A percentile compares a stretch with the other conserved stretches of the same genome.
phyloP scores from a whole-genome alignment of 2,329 filamentous ascomycete genomes.

The Colletotrichum coccodes region DNA sequence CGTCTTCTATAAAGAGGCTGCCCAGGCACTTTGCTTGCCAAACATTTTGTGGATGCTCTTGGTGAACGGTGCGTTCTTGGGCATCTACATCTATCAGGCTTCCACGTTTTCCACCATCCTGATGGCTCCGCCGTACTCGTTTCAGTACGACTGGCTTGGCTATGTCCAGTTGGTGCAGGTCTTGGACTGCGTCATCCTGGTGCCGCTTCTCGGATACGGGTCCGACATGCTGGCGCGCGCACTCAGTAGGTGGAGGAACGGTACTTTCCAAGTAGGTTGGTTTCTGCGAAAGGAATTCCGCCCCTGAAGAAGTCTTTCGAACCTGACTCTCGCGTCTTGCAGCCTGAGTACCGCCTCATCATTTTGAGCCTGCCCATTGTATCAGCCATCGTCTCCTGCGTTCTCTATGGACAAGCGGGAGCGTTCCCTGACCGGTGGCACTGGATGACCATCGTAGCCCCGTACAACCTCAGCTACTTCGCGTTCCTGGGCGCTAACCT shows the following conservation, averaged over 20 bases:
- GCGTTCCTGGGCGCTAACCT: constrained; percentile 40
- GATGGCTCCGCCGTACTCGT: constrained; percentile 33
- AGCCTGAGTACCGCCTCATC: constrained; percentile 52
- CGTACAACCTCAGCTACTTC: constrained; percentile 36
- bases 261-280: background rate
- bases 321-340: constrained; percentile 20
- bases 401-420: constrained; percentile 50
- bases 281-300: background rate
- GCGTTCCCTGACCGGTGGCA: constrained; percentile 41
- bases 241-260: background rate
- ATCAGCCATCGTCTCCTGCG: constrained; percentile 46
- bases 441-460: constrained; percentile 35
- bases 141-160: constrained; percentile 30
- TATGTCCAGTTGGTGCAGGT: constrained; percentile 36
- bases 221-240: constrained; percentile 32
- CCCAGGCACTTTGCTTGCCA: constrained; percentile 31
- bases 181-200: constrained; percentile 32
- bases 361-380: constrained; percentile 46
- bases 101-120: constrained; percentile 37
- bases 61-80: constrained; percentile 38
- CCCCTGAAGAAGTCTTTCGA: constrained; percentile 44
- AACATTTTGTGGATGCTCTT: constrained; percentile 37
- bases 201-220: constrained; percentile 36
- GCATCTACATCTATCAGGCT: constrained; percentile 38
- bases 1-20: constrained; percentile 34